Evolutionary conservation across 2,329 filamentous ascomycete species (phyloP).

Genomic region (Xylariales sp.): DNA sequence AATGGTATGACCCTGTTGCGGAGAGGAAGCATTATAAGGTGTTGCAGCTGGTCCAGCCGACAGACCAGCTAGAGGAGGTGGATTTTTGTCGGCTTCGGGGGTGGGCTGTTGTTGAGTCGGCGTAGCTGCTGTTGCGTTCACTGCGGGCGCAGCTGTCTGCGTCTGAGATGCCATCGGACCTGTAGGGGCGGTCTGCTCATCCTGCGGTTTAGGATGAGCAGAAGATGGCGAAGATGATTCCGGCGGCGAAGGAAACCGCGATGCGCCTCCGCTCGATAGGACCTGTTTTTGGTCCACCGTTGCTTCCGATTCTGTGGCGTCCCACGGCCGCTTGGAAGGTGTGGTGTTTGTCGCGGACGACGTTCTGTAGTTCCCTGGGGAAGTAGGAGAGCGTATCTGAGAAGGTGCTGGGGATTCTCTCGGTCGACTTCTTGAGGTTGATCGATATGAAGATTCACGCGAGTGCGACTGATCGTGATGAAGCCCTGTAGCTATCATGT

Average conservation of each 20-base stretch:
- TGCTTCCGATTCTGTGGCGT: slow-evolving; percentile 17
- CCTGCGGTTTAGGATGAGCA: slow-evolving; percentile 31
- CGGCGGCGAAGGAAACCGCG: slow-evolving; percentile 50
- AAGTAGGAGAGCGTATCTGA: slow-evolving; percentile 19
- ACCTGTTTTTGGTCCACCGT: slow-evolving; percentile 15
- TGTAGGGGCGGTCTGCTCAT: slow-evolving; percentile 32
- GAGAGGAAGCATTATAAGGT: slow-evolving; percentile 31
- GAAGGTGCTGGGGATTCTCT: slow-evolving; percentile 19
- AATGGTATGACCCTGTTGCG: slow-evolving; percentile 52
- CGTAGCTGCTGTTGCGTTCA: slow-evolving; percentile 18
- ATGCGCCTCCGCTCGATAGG: slow-evolving; percentile 35
- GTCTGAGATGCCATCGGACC: slow-evolving; percentile 46
- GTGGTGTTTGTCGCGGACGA: slow-evolving; percentile 18
- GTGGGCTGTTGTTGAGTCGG: slow-evolving; percentile 25
- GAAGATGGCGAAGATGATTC: slow-evolving; percentile 45
- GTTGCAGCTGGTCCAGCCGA: slow-evolving; percentile 18
- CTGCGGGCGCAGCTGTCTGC: slow-evolving; percentile 21
- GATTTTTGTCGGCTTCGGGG: slow-evolving; percentile 23
- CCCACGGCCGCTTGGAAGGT: slow-evolving; percentile 25
- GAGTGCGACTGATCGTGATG: slow-evolving; percentile 42
- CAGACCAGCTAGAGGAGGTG: slow-evolving; percentile 17
- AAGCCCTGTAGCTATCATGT: slow-evolving; percentile 56
- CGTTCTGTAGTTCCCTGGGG: slow-evolving; percentile 18
- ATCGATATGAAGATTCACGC: slow-evolving; percentile 37
- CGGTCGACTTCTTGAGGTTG: slow-evolving; percentile 29